Evolutionary conservation across 2,329 filamentous ascomycete genomes (phyloP), one percentile per base, ranked within the genome.

Genomic region (Ambrosiella cleistominuta): DNA sequence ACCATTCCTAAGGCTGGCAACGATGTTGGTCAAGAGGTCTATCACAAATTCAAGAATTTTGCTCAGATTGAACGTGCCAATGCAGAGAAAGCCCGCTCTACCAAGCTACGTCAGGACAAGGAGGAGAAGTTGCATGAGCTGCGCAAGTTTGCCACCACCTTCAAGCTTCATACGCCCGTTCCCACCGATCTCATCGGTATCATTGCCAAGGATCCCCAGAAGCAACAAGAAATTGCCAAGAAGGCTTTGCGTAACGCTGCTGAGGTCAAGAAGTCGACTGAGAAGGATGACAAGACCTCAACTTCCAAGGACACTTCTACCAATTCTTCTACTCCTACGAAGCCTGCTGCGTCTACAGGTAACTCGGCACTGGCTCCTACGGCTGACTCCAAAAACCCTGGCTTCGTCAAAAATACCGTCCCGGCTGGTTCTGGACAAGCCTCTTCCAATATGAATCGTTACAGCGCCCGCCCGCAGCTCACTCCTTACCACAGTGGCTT

Each of bases 81-180:
- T 60, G 75, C 75, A 5, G 78, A 82, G 64, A 78, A 81, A 65
- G 73, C 69, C 44, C 74, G 81, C 51, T 72, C 68, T 62, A 77
- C 70, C 64, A 83, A 82, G 67, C 75, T 76, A 8, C 81, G 77
- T 66, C 77, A 76, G 60, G 93, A 97, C 68, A 95, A 95, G 68
- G 88, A 90, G 63, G 82, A 93, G 63, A 96, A 95, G 70, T 70
- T 98, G 62, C 95, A 88, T 61, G 93, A 98, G 70, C 72, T 98
- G 60, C 94, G 93, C 75, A 95, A 91, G 66, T 98, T 98, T 69
- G 88, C 93, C 0, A 80, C 83, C 64, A 93, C 80, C 67, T 98
- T 98, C 76, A 97, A 97, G 72, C 79, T 98, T 15, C 85, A 86
- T 54, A 96, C 91, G 2, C 89, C 90, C 5, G 89, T 98, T 9